phyloP scores from a whole-genome alignment of 257 asterid genomes.

The Rubia yunnanensis region DNA sequence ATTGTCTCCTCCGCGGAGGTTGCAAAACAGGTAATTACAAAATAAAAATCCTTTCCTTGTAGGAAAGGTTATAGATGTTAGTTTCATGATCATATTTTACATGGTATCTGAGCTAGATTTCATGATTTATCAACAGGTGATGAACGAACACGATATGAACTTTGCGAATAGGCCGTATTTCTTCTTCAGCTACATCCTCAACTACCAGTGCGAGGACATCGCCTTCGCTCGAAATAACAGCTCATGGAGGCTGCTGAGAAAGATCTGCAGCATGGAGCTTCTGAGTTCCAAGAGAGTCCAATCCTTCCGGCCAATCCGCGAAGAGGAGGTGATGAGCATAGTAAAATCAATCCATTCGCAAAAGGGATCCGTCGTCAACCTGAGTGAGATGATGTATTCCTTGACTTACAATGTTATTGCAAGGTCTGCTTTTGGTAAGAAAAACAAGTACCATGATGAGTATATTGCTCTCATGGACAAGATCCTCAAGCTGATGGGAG shows the following conservation, averaged over 20 bases:
- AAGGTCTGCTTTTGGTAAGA: conserved; percentile 14
- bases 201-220: not conserved
- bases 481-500: not conserved
- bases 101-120: too few relatives aligned
- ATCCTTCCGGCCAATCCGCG: not conserved
- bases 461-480: not conserved
- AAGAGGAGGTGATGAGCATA: not conserved
- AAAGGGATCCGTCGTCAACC: conserved; percentile 1
- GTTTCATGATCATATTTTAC: too few relatives aligned
- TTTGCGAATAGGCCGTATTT: not conserved
- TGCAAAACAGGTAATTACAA: too few relatives aligned
- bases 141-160: not conserved
- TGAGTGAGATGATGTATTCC: not conserved
- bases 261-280: conserved; percentile 2
- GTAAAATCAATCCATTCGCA: not conserved
- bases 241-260: not conserved
- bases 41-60: too few relatives aligned
- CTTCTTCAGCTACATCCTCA: not conserved
- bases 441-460: conserved; percentile 4
- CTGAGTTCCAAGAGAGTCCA: not conserved
- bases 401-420: not conserved
- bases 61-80: too few relatives aligned
- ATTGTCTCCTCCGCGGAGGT: not conserved
- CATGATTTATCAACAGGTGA: too few relatives aligned
- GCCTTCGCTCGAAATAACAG: conserved; percentile 1